Conservation (phyloP, 2,329 filamentous ascomycete species). For the Beauveria rudraprayagi region DNA sequence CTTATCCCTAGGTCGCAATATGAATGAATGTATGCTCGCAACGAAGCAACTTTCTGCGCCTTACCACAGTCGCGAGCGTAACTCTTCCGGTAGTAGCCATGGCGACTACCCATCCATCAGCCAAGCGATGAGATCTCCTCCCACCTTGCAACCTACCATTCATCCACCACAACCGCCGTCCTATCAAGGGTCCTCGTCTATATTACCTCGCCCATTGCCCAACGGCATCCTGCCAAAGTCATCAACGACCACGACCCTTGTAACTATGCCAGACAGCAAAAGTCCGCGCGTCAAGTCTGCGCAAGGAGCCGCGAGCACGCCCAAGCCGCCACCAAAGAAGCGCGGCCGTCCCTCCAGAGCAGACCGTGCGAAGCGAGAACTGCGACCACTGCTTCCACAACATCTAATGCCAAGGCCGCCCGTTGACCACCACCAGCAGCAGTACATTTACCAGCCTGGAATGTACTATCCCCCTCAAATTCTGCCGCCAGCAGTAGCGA, state of each 20-base stretch:
- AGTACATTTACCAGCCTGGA: neutral
- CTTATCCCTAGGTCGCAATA: constrained; percentile 33
- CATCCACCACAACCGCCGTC: constrained; percentile 12
- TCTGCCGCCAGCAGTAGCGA: neutral
- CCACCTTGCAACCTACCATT: constrained; percentile 14
- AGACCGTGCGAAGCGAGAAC: constrained; percentile 29
- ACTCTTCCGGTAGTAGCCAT: constrained; percentile 14
- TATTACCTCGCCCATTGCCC: constrained; percentile 8
- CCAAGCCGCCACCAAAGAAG: constrained; percentile 26
- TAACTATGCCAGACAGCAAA: neutral
- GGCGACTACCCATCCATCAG: constrained; percentile 3
- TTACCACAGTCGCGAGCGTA: constrained; percentile 22
- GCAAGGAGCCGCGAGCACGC: neutral
- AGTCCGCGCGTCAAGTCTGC: neutral
- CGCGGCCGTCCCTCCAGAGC: constrained; percentile 38
- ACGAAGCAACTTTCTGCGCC: constrained; percentile 28
- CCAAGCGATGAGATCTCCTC: constrained; percentile 3
- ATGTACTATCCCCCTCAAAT: neutral
- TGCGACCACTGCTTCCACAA: constrained; percentile 25
- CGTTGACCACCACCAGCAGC: constrained; percentile 3
- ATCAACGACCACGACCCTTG: neutral
- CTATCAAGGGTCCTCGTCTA: neutral
- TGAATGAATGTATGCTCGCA: constrained; percentile 37
- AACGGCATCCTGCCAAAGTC: constrained; percentile 1
- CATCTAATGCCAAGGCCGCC: constrained; percentile 24